phyloP scores from a whole-genome alignment of 1,284 basidiomycete species.

The Prillingera fragicola region DNA sequence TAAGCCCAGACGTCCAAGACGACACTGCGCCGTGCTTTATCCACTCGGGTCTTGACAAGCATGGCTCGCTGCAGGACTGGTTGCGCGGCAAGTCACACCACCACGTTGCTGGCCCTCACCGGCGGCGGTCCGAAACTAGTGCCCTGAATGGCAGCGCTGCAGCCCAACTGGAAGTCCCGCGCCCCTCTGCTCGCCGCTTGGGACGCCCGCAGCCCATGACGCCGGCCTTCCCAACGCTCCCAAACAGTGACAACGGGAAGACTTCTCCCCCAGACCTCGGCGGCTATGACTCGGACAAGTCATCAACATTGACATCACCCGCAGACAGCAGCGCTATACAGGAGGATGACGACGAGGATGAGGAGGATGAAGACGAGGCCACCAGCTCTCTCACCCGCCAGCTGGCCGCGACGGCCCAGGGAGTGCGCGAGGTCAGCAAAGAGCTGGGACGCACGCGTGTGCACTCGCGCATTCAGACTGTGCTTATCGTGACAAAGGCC shows the following conservation, averaged over 20 bases:
- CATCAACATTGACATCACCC: conserved; percentile 14
- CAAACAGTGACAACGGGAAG: too few species aligned
- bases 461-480: conserved; percentile 80
- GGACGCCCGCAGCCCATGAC: neutral
- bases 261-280: too few species aligned
- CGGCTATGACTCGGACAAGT: conserved; percentile 39
- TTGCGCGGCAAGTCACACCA: conserved; percentile 24
- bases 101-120: neutral
- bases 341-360: conserved; percentile 17
- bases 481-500: conserved; percentile 97
- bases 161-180: neutral
- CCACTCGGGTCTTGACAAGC: conserved; percentile 48
- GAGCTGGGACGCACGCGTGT: conserved; percentile 95
- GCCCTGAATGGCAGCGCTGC: neutral
- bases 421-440: conserved; percentile 97
- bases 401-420: conserved; percentile 92
- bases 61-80: conserved; percentile 45
- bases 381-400: conserved; percentile 77
- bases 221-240: too few species aligned
- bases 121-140: neutral
- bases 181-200: neutral
- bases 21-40: conserved; percentile 46
- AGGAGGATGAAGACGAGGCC: conserved; percentile 52
- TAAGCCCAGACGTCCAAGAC: conserved; percentile 10
- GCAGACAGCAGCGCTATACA: conserved; percentile 18